These are phyloP conservation scores for Lachnellula arida DNA, from an alignment of 2,329 filamentous ascomycete genomes.

Conservation along the genomic window DNA sequence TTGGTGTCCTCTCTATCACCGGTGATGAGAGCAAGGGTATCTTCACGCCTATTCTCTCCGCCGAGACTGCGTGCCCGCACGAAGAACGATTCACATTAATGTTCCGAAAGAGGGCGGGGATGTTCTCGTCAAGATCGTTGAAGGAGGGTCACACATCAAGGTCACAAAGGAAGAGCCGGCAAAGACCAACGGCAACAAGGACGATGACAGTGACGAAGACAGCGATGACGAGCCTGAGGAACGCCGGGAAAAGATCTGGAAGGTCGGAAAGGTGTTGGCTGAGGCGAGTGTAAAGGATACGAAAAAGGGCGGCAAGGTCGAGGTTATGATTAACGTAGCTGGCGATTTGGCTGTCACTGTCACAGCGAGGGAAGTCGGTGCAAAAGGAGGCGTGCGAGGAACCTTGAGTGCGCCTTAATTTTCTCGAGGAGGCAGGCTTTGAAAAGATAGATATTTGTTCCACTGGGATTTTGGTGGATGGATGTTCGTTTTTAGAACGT, in stretches of 20 bases:
- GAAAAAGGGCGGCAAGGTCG: conserved; percentile 86
- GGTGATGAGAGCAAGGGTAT: conserved; percentile 56
- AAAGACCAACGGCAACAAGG: conserved; percentile 56
- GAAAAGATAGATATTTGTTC: neutral
- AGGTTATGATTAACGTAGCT: conserved; percentile 85
- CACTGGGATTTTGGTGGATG: neutral
- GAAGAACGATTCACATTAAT: conserved; percentile 74
- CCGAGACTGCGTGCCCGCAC: conserved; percentile 85
- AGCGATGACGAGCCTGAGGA: conserved; percentile 79
- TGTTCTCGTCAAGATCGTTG: conserved; percentile 80
- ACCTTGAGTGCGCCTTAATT: conserved; percentile 27
- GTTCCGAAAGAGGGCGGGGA: conserved; percentile 79
- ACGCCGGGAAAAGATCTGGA: conserved; percentile 86
- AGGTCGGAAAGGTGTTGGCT: conserved; percentile 74
- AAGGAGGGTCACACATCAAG: conserved; percentile 88
- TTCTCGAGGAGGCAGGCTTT: neutral
- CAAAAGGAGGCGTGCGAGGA: conserved; percentile 32
- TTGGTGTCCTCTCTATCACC: conserved; percentile 72
- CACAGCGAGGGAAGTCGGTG: conserved; percentile 76
- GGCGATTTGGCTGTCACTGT: conserved; percentile 76
- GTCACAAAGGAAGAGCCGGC: conserved; percentile 81
- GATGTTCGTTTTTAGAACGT: neutral
- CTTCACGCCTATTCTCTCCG: conserved; percentile 76
- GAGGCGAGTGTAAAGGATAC: conserved; percentile 80
- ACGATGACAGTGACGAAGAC: conserved; percentile 55